A percentile compares a stretch with the other conserved stretches of the same genome.
phyloP scores from a whole-genome alignment of 179 eudicot species.

The Nepenthes alata region DNA sequence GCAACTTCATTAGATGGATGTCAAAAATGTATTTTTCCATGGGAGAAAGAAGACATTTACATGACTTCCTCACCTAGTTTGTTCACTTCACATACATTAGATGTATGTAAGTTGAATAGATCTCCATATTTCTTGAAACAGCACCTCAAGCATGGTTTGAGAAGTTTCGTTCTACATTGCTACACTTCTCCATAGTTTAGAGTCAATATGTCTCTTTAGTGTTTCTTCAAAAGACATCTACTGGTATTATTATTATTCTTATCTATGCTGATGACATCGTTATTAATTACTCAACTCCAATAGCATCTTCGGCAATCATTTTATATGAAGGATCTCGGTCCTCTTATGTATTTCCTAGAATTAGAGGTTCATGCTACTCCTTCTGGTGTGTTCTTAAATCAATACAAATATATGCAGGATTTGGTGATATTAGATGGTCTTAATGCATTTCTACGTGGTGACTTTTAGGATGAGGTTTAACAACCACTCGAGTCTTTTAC shows the following conservation, averaged over 20 bases:
- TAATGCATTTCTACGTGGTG: no score
- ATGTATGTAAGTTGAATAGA: not conserved
- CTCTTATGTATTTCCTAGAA: not conserved
- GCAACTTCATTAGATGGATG: conserved; percentile 2
- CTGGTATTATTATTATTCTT: not conserved
- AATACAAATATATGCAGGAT: not conserved
- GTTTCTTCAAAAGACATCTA: not conserved
- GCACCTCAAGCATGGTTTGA: conserved; percentile 10
- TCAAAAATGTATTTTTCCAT: not conserved
- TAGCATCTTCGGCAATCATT: not conserved
- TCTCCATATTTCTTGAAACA: conserved; percentile 3
- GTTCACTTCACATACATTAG: not conserved
- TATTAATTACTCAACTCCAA: not conserved
- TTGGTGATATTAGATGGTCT: not conserved
- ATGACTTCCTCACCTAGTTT: not conserved
- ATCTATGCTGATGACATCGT: not conserved
- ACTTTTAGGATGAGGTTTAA: no score
- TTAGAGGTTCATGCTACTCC: not conserved
- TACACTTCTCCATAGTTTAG: not conserved
- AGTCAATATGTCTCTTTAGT: conserved; percentile 5
- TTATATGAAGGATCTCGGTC: conserved; percentile 6
- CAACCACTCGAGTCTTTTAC: no score
- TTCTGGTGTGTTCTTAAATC: not conserved
- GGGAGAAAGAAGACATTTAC: not conserved
- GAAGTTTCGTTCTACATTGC: conserved; percentile 1